Percentiles rank a stretch among this genome's conserved stretches.
Evolutionary conservation across 495 filamentous ascomycete genomes (phyloP).

Genomic region (Xylaria intraflava): DNA sequence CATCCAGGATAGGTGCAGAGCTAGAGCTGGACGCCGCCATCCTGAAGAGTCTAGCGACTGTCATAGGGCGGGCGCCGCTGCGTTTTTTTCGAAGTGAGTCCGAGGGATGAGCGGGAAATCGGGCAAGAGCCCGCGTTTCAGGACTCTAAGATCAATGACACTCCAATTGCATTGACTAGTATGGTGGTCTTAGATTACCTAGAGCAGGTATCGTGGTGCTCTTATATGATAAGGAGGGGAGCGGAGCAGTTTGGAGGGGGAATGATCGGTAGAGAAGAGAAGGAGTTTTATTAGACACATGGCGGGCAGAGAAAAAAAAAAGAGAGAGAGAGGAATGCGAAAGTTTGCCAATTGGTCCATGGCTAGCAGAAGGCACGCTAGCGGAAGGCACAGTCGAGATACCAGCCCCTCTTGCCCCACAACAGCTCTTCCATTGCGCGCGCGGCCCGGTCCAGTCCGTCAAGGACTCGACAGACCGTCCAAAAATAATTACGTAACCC

Average conservation of each 20-base stretch:
- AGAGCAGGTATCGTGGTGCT: no score
- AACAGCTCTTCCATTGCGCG: no score
- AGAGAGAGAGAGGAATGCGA: background rate
- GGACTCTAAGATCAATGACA: background rate
- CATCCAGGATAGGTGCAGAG: conserved; percentile 55
- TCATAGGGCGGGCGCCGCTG: conserved; percentile 17
- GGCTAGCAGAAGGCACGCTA: background rate
- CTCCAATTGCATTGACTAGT: background rate
- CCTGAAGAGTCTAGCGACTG: conserved; percentile 21
- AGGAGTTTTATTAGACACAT: no score
- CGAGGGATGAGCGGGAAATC: background rate
- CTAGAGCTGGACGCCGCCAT: conserved; percentile 48
- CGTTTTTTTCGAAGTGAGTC: background rate
- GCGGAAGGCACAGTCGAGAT: no score
- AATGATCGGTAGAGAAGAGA: no score
- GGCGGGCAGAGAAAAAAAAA: background rate
- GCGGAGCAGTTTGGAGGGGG: no score
- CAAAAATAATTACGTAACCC: no score
- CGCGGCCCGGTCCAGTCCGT: no score
- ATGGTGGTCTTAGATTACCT: no score
- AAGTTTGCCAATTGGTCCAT: background rate
- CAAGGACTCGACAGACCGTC: no score
- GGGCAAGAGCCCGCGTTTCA: background rate
- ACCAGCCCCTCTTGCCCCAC: background rate
- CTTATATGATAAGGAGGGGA: no score